Base-by-base conservation (phyloP, 257 asterid genomes). In the Asclepias syriaca region DNA sequence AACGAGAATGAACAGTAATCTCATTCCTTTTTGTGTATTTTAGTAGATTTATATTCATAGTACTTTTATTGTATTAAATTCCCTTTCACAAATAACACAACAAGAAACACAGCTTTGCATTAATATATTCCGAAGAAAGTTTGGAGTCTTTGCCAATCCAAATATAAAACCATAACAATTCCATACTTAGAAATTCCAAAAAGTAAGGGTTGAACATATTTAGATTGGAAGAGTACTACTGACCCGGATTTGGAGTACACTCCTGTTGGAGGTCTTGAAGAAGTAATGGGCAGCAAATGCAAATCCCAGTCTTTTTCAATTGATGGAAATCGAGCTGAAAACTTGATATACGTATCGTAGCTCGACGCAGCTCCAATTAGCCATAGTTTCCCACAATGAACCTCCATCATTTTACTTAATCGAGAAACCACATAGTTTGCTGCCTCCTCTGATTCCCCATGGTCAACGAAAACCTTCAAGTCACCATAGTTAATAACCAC, bases 281-380 rank as follows among this genome's bases (percentile, higher is more conserved):
- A 72, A 78, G 96, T 93, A 78, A 94, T 88, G 57, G 99, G 97
- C 74, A 89, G 75, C 77, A 89, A 79, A 72, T 91, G 84, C 86
- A 94, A 85, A 84, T 91, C 95, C 89, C 88, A 92, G 66, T 91
- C 96, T 65, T 71, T 81, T 78, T 86, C 93, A 56, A 86, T 77
- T 5, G 82, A 69, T 14, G 96, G 96, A 75, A 91, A 77, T 74
- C 81, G 84, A 75, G 79, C 84, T 40, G 86, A 51, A 14, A 89
- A 80, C 85, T 81, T 89, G 79, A 77, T 84, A 55, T 84, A 90
- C 53, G 61, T 85, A 75, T 83, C 86, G 72, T 83, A 90, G 71
- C 84, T 83, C 37, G 82, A 82, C 46, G 88, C 78, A 45, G 78
- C 84, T 46, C 97, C 96, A 63, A 94, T 87, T 81, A 89, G 76